Conservation (phyloP, 768 basidiomycete genomes). For the Tulasnella sp. region DNA sequence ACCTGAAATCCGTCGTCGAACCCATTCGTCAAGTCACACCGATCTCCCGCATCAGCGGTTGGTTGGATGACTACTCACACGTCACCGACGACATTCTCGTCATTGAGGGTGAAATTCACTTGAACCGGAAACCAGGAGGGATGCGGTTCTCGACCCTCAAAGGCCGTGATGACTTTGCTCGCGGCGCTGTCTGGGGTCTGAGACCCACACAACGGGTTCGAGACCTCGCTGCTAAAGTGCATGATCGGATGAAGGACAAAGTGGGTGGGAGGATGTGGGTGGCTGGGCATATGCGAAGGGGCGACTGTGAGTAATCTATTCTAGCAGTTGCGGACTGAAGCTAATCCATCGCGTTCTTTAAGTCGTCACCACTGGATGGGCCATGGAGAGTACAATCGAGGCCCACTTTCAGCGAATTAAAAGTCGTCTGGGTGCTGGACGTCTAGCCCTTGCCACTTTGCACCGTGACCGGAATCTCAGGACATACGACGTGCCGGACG, state of each 20-base stretch:
- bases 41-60: slow-evolving; percentile 31
- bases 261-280: slow-evolving; percentile 20
- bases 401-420: slow-evolving; percentile 32
- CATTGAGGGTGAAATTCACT: slow-evolving; percentile 34
- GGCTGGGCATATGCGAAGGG: slow-evolving; percentile 20
- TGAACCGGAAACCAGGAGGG: slow-evolving; percentile 31
- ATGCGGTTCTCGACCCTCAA: slow-evolving; percentile 28
- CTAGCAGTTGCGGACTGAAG: neutral
- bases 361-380: slow-evolving; percentile 29
- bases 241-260: slow-evolving; percentile 26
- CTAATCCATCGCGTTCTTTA: neutral
- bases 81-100: slow-evolving; percentile 32
- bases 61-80: slow-evolving; percentile 32
- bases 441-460: slow-evolving; percentile 12
- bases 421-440: slow-evolving; percentile 24
- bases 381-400: slow-evolving; percentile 29
- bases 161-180: slow-evolving; percentile 28
- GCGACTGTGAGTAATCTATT: slow-evolving; percentile 17
- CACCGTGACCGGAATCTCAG: neutral
- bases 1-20: slow-evolving; percentile 33
- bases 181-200: slow-evolving; percentile 28
- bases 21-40: slow-evolving; percentile 32
- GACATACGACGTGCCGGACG: slow-evolving; percentile 13
- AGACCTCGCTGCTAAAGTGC: slow-evolving; percentile 27
- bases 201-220: slow-evolving; percentile 25